These are phyloP conservation scores for Penicillium hordei DNA, from an alignment of 2,329 filamentous ascomycete species.

Conservation along the genomic window DNA sequence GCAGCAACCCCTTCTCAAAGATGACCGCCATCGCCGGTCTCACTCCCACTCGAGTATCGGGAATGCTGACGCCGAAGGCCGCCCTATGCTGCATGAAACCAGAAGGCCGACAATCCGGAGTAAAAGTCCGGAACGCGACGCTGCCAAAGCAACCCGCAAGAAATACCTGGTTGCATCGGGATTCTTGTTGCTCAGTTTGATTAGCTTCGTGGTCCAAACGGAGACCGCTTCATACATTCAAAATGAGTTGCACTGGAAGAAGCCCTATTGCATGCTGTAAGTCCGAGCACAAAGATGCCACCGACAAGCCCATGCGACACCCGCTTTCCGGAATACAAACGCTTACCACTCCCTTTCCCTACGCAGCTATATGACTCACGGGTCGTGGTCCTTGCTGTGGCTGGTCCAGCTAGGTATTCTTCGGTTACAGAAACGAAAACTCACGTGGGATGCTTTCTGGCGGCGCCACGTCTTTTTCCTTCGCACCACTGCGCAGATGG, in stretches of 20 bases:
- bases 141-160: slow-evolving; percentile 66
- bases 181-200: slow-evolving; percentile 77
- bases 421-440: slow-evolving; percentile 72
- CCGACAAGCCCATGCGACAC: slow-evolving; percentile 6
- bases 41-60: slow-evolving; percentile 30
- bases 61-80: slow-evolving; percentile 34
- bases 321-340: slow-evolving; percentile 5
- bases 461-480: slow-evolving; percentile 65
- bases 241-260: slow-evolving; percentile 88
- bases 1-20: slow-evolving; percentile 56
- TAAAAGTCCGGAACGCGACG: slow-evolving; percentile 66
- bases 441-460: slow-evolving; percentile 86
- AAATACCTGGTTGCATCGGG: slow-evolving; percentile 85
- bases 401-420: slow-evolving; percentile 78
- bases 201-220: slow-evolving; percentile 91
- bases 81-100: slow-evolving; percentile 45
- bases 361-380: slow-evolving; percentile 78
- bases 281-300: slow-evolving; percentile 21
- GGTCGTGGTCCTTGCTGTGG: slow-evolving; percentile 90
- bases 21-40: slow-evolving; percentile 43
- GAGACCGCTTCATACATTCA: slow-evolving; percentile 96
- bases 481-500: slow-evolving; percentile 75
- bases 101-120: slow-evolving; percentile 72
- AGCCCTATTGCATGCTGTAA: slow-evolving; percentile 99
- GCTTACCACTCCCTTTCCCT: slow-evolving; percentile 16